phyloP scores from a whole-genome alignment of 768 basidiomycete species.

The Suillus tomentosus region DNA sequence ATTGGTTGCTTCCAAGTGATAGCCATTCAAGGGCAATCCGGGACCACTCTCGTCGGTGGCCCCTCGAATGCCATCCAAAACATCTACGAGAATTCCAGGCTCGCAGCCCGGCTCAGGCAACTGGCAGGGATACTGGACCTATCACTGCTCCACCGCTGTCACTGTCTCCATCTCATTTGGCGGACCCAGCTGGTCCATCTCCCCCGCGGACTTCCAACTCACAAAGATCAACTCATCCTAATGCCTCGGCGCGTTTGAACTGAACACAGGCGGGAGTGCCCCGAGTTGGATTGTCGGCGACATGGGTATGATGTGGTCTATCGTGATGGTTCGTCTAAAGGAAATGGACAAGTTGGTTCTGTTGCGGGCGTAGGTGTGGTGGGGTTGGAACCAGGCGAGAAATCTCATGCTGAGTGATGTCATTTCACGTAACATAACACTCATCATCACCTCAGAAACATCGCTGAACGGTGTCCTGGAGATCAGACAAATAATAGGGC shows the following conservation, averaged over 20 bases:
- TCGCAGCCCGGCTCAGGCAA: conserved; percentile 61
- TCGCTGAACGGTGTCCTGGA: too few relatives aligned
- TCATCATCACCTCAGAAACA: too few relatives aligned
- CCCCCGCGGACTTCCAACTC: conserved; percentile 76
- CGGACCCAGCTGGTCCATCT: conserved; percentile 73
- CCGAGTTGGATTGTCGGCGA: too few relatives aligned
- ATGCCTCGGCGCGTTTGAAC: conserved; percentile 82
- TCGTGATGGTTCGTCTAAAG: too few relatives aligned
- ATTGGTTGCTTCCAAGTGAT: conserved; percentile 42
- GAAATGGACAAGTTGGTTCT: too few relatives aligned
- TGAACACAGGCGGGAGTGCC: conserved; percentile 43
- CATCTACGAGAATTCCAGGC: conserved; percentile 77
- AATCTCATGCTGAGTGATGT: too few relatives aligned
- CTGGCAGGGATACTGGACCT: conserved; percentile 81
- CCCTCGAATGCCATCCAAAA: conserved; percentile 58
- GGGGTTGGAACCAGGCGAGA: too few relatives aligned
- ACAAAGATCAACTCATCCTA: conserved; percentile 48
- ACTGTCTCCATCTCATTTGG: conserved; percentile 75
- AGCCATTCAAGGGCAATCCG: conserved; percentile 81
- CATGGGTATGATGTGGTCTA: too few relatives aligned
- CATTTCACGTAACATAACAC: too few relatives aligned
- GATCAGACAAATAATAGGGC: too few relatives aligned
- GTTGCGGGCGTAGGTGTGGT: too few relatives aligned
- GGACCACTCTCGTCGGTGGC: conserved; percentile 92
- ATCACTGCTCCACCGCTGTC: conserved; percentile 75